Conservation (phyloP, 257 asterid genomes). For the Solanum tacnaense region DNA sequence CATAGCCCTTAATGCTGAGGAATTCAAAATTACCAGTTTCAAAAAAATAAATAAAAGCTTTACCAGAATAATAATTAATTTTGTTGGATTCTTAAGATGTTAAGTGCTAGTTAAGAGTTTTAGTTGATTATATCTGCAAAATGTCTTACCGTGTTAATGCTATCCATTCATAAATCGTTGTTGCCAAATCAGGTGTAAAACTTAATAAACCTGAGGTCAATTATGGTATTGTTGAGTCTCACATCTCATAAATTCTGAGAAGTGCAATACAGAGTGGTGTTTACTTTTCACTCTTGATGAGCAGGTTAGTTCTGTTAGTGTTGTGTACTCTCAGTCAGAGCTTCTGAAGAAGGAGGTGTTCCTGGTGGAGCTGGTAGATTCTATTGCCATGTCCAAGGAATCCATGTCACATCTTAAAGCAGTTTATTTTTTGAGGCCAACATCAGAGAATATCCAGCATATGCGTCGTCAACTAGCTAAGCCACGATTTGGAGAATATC, state of each 20-base stretch:
- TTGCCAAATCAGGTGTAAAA: not conserved
- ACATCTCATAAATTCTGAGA: not conserved
- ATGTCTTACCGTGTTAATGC: not conserved
- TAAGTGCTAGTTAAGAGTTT: not conserved
- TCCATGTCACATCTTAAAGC: constrained; percentile 98
- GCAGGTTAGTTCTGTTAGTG: constrained; percentile 93
- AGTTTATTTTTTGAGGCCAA: constrained; percentile 89
- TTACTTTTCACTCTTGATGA: not conserved
- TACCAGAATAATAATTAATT: not conserved
- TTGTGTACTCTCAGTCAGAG: constrained; percentile 88
- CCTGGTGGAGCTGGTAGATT: constrained; percentile 84
- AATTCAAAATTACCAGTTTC: too few relatives aligned
- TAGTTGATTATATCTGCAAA: not conserved
- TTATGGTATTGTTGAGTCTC: not conserved
- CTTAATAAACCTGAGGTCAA: not conserved
- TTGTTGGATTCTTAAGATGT: not conserved
- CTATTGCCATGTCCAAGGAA: constrained; percentile 88
- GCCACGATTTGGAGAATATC: constrained; percentile 97
- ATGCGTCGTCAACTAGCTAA: constrained; percentile 75
- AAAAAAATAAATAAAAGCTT: not conserved
- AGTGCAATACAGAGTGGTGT: not conserved
- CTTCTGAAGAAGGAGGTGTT: constrained; percentile 97
- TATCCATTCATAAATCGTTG: not conserved
- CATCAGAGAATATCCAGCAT: constrained; percentile 68
- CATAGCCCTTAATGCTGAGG: too few relatives aligned